Evolutionary conservation across 106 monocot species (phyloP), one percentile per base, ranked within the genome.

Genomic region (Dendrobium nobile): DNA sequence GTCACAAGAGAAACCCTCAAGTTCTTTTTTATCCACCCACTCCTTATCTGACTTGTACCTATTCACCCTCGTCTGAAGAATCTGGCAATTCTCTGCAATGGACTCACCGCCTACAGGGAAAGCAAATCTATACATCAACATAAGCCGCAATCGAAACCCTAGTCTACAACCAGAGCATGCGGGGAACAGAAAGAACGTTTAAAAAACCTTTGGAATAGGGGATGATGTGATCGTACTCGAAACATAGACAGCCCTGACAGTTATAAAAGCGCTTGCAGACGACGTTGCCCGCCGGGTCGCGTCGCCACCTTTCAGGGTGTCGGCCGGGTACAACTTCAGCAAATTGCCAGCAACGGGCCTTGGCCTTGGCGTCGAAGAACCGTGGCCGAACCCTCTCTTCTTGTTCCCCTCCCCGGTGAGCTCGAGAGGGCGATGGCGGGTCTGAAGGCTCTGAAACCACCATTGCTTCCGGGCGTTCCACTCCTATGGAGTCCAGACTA

Each of bases 191-290:
- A 20, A 61, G 20, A 17, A 24, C 4, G 28, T 2, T 9, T 7
- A 54, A 9, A 43, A 11, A 31, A 90, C 95, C 95, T 91, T 91
- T 95, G 44, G 95, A 92, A 79, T 87, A 97, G 41, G 96, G 96
- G 41, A 97, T 44, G 51, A 97, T 84, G 83, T 97, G 97, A 75
- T 97, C 97, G 83, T 94, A 97, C 80, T 97, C 94, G 81, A 91
- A 97, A 84, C 97, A 97, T 81, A 97, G 92, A 87, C 97, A 97
- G 67, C 97, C 97, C 20, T 85, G 85, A 86, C 97, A 97, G 85
- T 88, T 91, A 85, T 81, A 90, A 81, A 97, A 92, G 73, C 90
- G 85, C 89, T 92, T 94, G 90, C 97, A 97, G 26, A 97, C 92
- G 67, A 97, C 81, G 79, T 97, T 94, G 67, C 97, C 97, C 48